Conservation (phyloP, 306 rosid species). For the Vigna trinervia region DNA sequence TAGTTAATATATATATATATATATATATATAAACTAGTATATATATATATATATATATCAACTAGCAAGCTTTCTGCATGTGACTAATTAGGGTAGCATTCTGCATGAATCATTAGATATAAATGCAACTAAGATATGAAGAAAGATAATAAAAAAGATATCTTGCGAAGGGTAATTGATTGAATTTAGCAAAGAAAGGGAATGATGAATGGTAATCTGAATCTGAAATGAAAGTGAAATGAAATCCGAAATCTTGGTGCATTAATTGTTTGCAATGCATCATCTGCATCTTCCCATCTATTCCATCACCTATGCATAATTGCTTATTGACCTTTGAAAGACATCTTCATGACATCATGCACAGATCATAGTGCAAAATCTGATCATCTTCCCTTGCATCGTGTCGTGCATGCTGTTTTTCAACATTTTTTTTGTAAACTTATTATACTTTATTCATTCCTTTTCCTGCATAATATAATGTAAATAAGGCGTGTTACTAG, state of each 20-base stretch:
- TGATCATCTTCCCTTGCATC: not conserved
- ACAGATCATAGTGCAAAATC: conserved; percentile 13
- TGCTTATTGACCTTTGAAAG: conserved; percentile 38
- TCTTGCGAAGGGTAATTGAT: too few species aligned
- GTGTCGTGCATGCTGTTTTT: not conserved
- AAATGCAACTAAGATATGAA: too few species aligned
- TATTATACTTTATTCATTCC: not conserved
- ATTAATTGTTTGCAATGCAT: conserved; percentile 26
- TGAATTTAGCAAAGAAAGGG: too few species aligned
- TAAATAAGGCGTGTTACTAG: not conserved
- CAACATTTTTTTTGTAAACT: not conserved
- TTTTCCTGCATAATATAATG: too few species aligned
- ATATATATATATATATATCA: too few species aligned
- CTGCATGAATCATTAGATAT: too few species aligned
- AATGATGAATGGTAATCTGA: not conserved
- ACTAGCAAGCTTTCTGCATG: too few species aligned
- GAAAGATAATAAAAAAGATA: too few species aligned
- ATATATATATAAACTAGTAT: too few species aligned
- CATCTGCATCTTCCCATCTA: not conserved
- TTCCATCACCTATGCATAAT: conserved; percentile 42
- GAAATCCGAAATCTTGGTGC: conserved; percentile 12
- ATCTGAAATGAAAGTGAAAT: not conserved
- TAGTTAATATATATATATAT: too few species aligned
- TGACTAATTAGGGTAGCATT: too few species aligned
- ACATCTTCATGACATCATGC: conserved; percentile 27